These are phyloP conservation scores for Xylaria sp. DNA, from an alignment of 2,329 filamentous ascomycete genomes.

Conservation along the genomic window DNA sequence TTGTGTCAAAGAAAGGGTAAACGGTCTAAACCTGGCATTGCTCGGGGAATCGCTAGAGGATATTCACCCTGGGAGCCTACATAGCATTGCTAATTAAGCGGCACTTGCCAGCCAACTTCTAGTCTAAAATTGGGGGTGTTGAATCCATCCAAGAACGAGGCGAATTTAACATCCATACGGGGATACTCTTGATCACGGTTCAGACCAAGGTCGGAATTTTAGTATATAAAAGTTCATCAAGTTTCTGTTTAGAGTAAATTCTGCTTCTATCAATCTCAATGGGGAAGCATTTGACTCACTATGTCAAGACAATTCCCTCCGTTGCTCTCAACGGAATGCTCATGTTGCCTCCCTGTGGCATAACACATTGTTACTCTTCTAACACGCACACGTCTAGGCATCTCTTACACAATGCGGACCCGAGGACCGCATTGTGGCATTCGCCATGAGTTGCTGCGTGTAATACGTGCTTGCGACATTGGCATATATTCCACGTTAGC, in stretches of 20 bases:
- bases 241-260: not conserved
- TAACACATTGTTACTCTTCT: not conserved
- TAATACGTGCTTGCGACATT: slow-evolving; percentile 20
- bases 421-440: slow-evolving; percentile 12
- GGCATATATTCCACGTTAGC: slow-evolving; percentile 22
- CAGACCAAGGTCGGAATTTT: not conserved
- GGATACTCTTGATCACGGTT: not conserved
- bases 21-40: slow-evolving; percentile 44
- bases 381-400: slow-evolving; percentile 15
- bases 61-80: not conserved
- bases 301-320: too few species aligned
- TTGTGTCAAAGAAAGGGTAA: slow-evolving; percentile 47
- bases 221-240: slow-evolving; percentile 24
- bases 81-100: not conserved
- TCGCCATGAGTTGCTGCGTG: slow-evolving; percentile 12
- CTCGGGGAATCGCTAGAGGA: not conserved
- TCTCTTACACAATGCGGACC: slow-evolving; percentile 10
- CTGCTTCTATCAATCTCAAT: not conserved
- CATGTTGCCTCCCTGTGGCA: too few species aligned
- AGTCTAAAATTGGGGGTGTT: not conserved
- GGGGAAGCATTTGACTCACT: too few species aligned
- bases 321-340: too few species aligned
- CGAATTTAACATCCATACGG: too few species aligned
- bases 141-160: not conserved
- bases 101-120: not conserved